Evolutionary conservation across 495 filamentous ascomycete species (phyloP).

Genomic region (Monascus purpureus): DNA sequence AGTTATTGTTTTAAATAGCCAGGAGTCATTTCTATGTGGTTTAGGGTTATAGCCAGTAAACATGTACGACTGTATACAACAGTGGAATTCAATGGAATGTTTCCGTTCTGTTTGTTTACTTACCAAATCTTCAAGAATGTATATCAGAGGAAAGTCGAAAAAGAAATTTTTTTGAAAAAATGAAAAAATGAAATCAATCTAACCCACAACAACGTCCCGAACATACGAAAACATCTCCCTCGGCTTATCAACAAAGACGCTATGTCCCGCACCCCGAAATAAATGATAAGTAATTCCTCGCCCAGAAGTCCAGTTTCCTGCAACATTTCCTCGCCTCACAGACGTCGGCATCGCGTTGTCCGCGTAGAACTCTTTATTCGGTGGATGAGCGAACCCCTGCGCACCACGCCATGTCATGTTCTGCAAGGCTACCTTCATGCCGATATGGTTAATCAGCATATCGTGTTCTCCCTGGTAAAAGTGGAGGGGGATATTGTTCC

Average conservation of each 20-base stretch:
- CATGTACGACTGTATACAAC: too few species aligned
- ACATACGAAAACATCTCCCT: conserved; percentile 27
- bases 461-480: conserved; percentile 27
- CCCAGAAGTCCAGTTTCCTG: conserved; percentile 17
- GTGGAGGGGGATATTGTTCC: conserved; percentile 22
- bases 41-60: too few species aligned
- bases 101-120: too few species aligned
- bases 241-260: conserved; percentile 20
- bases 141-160: too few species aligned
- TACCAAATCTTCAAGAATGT: too few species aligned
- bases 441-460: conserved; percentile 27
- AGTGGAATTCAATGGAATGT: too few species aligned
- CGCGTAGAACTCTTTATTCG: conserved; percentile 9
- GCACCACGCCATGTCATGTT: conserved; percentile 25
- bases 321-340: conserved; percentile 3
- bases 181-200: too few species aligned
- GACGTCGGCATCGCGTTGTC: conserved; percentile 13
- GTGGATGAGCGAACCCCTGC: conserved; percentile 15
- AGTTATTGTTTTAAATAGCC: too few species aligned
- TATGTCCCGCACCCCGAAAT: conserved; percentile 22
- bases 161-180: too few species aligned
- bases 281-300: conserved; percentile 24
- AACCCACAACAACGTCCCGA: conserved; percentile 22
- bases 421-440: conserved; percentile 22
- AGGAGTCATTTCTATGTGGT: too few species aligned